Base-by-base conservation (phyloP, 495 filamentous ascomycete genomes). In the Aspergillus leporis region DNA sequence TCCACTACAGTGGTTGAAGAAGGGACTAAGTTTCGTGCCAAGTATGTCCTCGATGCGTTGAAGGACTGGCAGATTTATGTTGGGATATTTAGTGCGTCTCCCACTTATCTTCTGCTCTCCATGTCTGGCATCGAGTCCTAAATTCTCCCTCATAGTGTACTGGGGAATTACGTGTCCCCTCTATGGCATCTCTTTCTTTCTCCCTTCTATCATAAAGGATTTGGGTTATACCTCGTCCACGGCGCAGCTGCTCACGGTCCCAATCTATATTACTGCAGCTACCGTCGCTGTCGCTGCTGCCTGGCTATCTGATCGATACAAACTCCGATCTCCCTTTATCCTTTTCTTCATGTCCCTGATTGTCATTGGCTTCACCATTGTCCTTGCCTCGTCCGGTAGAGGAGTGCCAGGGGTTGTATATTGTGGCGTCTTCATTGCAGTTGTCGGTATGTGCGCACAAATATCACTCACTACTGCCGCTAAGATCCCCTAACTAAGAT, bases 51-150 rank as follows among this genome's bases (percentile, higher is more conserved):
- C 36, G 78, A 78, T 25, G 88, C 87, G 0, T 86, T 91, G 59
- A 72, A 62, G 16, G 90, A 93, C 56, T 91, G 87, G 87, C 86
- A 91, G 62, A 83, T 93, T 51, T 90, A 84, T 72, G 70, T 86
- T 16, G 87, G 82, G 36, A 68, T 90, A 4, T 79, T 90, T 50
- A 73, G 80, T 87, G 67, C 59, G 71, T 3, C 66, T n/a, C 3
- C 25, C 25, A 28, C 25, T 28, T 28, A 3, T 6, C 25, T 28
- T 28, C 6, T 28, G n/a, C n/a, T 28, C 25, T 28, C 25, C 6
- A 6, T 28, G 25, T 3, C 3, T 28, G 3, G 25, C 25, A 28
- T 28, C 25, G 25, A 28, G 6, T 28, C 3, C 25, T 28, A 6
- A n/a, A 28, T 28, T 3, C 6, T 3, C 25, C 3, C 25, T 28